Conservation (phyloP, 2,329 filamentous ascomycete genomes). For the Colletotrichum spinosum region DNA sequence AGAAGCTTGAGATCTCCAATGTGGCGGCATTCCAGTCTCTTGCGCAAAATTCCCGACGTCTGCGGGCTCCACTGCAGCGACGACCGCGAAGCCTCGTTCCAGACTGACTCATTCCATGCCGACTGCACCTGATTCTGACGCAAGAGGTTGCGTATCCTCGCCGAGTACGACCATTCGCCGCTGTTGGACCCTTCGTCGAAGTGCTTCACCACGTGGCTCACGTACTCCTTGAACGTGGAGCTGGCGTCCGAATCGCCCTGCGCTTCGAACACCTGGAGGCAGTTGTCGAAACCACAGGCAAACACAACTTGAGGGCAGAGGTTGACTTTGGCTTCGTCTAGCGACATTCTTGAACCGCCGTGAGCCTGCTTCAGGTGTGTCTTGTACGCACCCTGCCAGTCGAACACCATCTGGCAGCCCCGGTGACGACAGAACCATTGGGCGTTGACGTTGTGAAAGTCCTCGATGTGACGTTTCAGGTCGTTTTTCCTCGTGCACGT, state of each 20-base stretch:
- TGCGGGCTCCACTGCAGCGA: conserved; percentile 55
- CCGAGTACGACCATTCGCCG: conserved; percentile 58
- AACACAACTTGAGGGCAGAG: conserved; percentile 61
- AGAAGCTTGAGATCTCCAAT: conserved; percentile 52
- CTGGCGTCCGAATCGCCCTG: conserved; percentile 52
- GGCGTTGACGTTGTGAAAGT: conserved; percentile 60
- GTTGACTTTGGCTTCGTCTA: conserved; percentile 55
- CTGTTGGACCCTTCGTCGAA: conserved; percentile 55
- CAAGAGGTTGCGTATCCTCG: conserved; percentile 58
- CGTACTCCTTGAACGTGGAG: conserved; percentile 57
- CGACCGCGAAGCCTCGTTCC: conserved; percentile 49
- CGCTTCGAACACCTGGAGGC: conserved; percentile 57
- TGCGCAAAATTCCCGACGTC: conserved; percentile 54
- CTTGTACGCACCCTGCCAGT: conserved; percentile 61
- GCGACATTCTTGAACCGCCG: conserved; percentile 53
- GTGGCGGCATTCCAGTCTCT: conserved; percentile 59
- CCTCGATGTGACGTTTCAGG: conserved; percentile 60
- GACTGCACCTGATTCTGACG: conserved; percentile 51
- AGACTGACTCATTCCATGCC: conserved; percentile 51
- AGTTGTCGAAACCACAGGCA: conserved; percentile 60
- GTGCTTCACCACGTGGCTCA: conserved; percentile 59
- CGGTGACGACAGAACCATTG: conserved; percentile 59
- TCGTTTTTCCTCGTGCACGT: conserved; percentile 61
- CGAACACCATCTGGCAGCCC: conserved; percentile 57
- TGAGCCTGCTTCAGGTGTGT: conserved; percentile 59